Evolutionary conservation across 2,329 filamentous ascomycete species (phyloP).

Genomic region (Dissoconium aciculare): DNA sequence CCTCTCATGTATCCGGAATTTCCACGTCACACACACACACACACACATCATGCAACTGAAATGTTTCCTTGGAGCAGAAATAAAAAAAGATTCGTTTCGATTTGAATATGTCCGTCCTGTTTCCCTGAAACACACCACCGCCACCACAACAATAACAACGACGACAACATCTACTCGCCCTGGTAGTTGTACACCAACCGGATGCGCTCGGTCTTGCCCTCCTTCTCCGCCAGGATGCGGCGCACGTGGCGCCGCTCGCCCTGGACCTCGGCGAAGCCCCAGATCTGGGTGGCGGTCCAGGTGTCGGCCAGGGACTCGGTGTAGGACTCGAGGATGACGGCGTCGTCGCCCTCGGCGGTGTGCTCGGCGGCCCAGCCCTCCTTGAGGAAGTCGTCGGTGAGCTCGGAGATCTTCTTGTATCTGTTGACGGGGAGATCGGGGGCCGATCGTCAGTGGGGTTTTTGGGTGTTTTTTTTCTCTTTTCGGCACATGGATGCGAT

Average conservation of each 20-base stretch:
- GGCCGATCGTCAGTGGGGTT: background rate
- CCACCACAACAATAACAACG: too few species aligned
- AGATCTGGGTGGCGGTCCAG: slow-evolving; percentile 43
- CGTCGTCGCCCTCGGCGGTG: slow-evolving; percentile 29
- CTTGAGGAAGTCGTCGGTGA: slow-evolving; percentile 35
- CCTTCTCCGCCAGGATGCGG: slow-evolving; percentile 25
- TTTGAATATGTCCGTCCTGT: too few species aligned
- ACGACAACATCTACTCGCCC: too few species aligned
- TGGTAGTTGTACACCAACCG: slow-evolving; percentile 33
- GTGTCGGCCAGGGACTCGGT: slow-evolving; percentile 34
- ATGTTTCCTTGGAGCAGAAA: too few species aligned
- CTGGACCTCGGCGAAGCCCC: slow-evolving; percentile 33
- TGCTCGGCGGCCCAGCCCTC: slow-evolving; percentile 46
- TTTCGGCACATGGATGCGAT: background rate
- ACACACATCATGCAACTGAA: too few species aligned
- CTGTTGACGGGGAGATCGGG: slow-evolving; percentile 10
- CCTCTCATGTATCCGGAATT: too few species aligned
- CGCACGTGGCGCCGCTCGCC: slow-evolving; percentile 28
- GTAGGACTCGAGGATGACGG: slow-evolving; percentile 33
- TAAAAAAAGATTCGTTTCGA: too few species aligned
- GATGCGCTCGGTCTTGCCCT: slow-evolving; percentile 25
- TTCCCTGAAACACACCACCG: too few species aligned
- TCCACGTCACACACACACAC: too few species aligned
- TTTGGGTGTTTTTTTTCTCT: background rate
- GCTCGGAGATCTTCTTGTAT: slow-evolving; percentile 26